Percentiles rank a stretch among this genome's conserved stretches.
phyloP scores from a whole-genome alignment of 192 early-diverging fungal species.

The Backusella macrospora region DNA sequence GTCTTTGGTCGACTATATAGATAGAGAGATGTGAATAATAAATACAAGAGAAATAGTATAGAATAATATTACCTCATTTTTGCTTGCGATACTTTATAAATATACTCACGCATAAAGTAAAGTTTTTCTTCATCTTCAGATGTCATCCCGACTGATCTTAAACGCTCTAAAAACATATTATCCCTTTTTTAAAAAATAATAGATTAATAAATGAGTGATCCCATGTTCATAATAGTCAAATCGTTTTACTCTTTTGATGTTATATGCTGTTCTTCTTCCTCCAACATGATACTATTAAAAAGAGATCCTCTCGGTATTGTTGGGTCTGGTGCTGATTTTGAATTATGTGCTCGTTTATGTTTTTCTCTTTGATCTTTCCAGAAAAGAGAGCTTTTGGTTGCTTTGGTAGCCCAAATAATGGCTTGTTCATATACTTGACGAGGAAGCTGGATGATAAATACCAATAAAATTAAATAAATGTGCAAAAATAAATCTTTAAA shows the following conservation, averaged over 20 bases:
- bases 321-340: slow-evolving; percentile 17
- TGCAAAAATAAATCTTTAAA: background rate
- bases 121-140: slow-evolving; percentile 77
- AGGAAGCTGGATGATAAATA: slow-evolving; percentile 34
- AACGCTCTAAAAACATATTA: slow-evolving; percentile 50
- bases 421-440: slow-evolving; percentile 65
- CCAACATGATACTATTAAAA: slow-evolving; percentile 30
- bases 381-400: slow-evolving; percentile 47
- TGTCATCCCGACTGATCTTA: slow-evolving; percentile 73
- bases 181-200: slow-evolving; percentile 41
- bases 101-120: slow-evolving; percentile 71
- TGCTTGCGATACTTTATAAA: slow-evolving; percentile 70
- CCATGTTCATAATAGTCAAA: background rate
- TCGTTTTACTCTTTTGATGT: slow-evolving; percentile 53
- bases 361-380: slow-evolving; percentile 57
- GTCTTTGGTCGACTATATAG: slow-evolving; percentile 28
- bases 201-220: background rate
- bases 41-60: background rate
- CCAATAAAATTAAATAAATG: slow-evolving; percentile 12
- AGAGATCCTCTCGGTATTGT: slow-evolving; percentile 29
- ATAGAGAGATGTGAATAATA: background rate
- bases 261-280: slow-evolving; percentile 28
- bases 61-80: slow-evolving; percentile 37
- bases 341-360: slow-evolving; percentile 1
- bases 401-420: slow-evolving; percentile 53